phyloP scores from a whole-genome alignment of 257 asterid genomes.

The Jacaranda mimosifolia region DNA sequence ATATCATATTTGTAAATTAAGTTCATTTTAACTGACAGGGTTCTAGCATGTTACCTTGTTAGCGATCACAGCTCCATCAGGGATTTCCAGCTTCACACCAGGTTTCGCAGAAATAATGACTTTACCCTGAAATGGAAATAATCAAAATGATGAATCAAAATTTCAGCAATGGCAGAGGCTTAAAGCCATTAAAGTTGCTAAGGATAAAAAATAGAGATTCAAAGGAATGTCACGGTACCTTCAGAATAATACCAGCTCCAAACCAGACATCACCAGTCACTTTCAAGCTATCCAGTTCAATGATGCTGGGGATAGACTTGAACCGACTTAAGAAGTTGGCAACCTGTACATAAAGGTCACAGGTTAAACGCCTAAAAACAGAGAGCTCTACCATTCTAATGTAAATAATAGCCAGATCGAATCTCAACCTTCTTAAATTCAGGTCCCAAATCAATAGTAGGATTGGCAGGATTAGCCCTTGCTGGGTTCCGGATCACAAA shows the following conservation, averaged over 20 bases:
- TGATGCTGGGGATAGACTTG: slow-evolving; percentile 95
- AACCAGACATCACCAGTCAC: slow-evolving; percentile 93
- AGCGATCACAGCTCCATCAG: slow-evolving; percentile 76
- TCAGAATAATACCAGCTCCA: slow-evolving; percentile 77
- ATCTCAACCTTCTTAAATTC: slow-evolving; percentile 92
- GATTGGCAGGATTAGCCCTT: slow-evolving; percentile 84
- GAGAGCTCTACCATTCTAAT: neutral
- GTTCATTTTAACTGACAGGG: neutral
- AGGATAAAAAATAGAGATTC: slow-evolving; percentile 5
- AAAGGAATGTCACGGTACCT: slow-evolving; percentile 53
- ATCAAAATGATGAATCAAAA: neutral
- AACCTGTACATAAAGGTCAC: slow-evolving; percentile 53
- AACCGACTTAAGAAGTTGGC: slow-evolving; percentile 82
- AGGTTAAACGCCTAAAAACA: slow-evolving; percentile 9
- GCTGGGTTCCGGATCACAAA: slow-evolving; percentile 81
- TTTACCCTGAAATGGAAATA: slow-evolving; percentile 64
- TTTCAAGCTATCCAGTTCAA: slow-evolving; percentile 88
- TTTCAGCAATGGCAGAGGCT: slow-evolving; percentile 6
- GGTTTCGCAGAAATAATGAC: slow-evolving; percentile 78
- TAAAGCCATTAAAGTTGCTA: neutral
- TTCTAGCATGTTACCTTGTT: slow-evolving; percentile 64
- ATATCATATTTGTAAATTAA: neutral
- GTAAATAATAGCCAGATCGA: slow-evolving; percentile 15
- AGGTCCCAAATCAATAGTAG: slow-evolving; percentile 93
- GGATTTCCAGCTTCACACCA: slow-evolving; percentile 85